Conservation (phyloP, 192 early-diverging fungal genomes). For the Coemansia sp. region DNA sequence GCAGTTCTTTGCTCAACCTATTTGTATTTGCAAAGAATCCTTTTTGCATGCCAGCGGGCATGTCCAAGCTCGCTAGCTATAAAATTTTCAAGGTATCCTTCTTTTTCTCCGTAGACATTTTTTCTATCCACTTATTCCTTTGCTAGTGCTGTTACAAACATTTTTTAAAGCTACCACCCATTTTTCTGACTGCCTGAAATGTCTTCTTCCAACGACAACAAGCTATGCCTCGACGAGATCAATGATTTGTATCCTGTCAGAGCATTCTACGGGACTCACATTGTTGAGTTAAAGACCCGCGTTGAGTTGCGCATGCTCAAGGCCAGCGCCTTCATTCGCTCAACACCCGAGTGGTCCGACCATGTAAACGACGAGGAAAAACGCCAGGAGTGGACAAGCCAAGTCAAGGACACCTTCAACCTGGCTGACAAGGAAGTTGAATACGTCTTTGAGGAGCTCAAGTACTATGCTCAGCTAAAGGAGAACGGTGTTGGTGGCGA, state of each 20-base stretch:
- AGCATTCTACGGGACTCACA: neutral
- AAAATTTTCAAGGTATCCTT: neutral
- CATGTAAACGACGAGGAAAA: neutral
- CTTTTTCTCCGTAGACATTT: neutral
- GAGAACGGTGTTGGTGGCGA: slow-evolving; percentile 9
- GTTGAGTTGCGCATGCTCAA: slow-evolving; percentile 3
- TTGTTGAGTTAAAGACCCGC: neutral
- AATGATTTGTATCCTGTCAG: neutral
- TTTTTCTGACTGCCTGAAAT: neutral
- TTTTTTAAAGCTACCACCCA: neutral
- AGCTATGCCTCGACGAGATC: neutral
- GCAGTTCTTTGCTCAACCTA: neutral
- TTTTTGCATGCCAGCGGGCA: too few relatives aligned
- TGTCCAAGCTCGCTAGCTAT: too few relatives aligned
- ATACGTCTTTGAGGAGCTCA: slow-evolving; percentile 37
- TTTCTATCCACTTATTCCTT: neutral
- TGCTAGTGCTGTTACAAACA: neutral
- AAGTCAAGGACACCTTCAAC: neutral
- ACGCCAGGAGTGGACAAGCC: neutral
- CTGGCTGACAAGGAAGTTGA: slow-evolving; percentile 24
- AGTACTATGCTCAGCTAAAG: slow-evolving; percentile 27
- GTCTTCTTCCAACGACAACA: neutral
- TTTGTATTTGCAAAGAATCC: too few relatives aligned
- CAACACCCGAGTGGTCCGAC: neutral
- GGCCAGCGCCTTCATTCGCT: neutral